Base-by-base conservation (phyloP, 805 yeast species). In the Saccharomyces paradoxus region DNA sequence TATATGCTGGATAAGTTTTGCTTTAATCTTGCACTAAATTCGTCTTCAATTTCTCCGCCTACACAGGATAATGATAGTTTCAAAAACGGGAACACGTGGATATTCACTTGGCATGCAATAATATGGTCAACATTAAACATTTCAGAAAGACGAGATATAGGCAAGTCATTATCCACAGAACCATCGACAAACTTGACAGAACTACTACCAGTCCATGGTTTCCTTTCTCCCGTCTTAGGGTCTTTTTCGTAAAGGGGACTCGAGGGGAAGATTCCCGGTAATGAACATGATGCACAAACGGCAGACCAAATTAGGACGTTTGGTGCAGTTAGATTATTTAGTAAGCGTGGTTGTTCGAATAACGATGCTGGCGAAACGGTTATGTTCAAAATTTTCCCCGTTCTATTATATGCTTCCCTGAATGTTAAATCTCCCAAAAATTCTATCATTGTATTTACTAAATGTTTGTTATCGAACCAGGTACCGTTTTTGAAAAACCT, bases 101-200 rank as follows among this genome's bases (percentile, higher is more conserved):
- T 96, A 64, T 92, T 92, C 1, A 92, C 97, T 68, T 92, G 99
- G 49, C 96, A 91, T 0, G 97, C 98, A 60, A 92, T 89, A 58
- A 92, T 90, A 69, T 92, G 97, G 65, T 92, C 96, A 30, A 92
- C 96, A 64, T 92, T 91, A 67, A 92, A 94, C 96, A 92, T 89
- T 66, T 92, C 98, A 26, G 94, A 84, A 17, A 92, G 74, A 60
- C 97, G 78, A 2, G 92, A 79, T 22, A 90, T 84, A 2, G 99
- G 99, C 51, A 92, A 73, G 67, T 92, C 99, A 57, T 88, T 87
- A 64, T 91, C 94, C 6, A 92, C 96, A 0, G 96, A 88, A 0
- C 99, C 99, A 71, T 92, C 99, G 29, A 92, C 90, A 70, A 86
- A 92, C 61, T 86, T 85, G 37, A 85, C 81, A 0, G 89, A 78